Conservation (phyloP, 2,329 filamentous ascomycete species). For the Verticillium nubilum region DNA sequence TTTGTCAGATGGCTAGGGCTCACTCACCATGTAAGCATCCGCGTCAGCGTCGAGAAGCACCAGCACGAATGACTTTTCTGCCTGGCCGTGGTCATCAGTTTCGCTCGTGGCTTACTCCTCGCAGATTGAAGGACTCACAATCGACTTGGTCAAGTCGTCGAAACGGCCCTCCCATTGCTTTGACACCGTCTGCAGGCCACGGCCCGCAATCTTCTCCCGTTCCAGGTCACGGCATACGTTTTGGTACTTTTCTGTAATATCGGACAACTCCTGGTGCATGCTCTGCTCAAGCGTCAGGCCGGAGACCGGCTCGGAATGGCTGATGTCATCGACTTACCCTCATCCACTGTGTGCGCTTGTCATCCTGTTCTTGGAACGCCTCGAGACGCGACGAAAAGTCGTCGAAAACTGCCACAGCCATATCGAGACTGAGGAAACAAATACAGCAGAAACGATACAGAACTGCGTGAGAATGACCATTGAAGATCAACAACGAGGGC, state of each 20-base stretch:
- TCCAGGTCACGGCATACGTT: not conserved
- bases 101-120: not conserved
- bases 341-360: not conserved
- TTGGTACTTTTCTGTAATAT: not conserved
- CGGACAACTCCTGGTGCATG: not conserved
- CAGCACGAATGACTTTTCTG: slow-evolving; percentile 5
- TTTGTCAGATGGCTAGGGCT: no score
- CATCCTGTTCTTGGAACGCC: not conserved
- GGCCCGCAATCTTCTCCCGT: not conserved
- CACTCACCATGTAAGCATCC: slow-evolving; percentile 7
- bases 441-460: no score
- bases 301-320: not conserved
- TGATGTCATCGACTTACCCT: not conserved
- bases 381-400: not conserved
- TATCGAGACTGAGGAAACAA: not conserved
- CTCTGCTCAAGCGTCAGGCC: not conserved
- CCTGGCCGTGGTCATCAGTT: not conserved
- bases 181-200: not conserved
- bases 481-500: no score
- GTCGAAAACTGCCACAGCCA: not conserved
- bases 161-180: not conserved
- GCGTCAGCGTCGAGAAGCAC: slow-evolving; percentile 10
- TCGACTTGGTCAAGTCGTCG: not conserved
- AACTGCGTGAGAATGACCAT: no score
- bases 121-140: not conserved